Conservation (phyloP, 2,329 filamentous ascomycete species). For the Cercospora brassicicola region DNA sequence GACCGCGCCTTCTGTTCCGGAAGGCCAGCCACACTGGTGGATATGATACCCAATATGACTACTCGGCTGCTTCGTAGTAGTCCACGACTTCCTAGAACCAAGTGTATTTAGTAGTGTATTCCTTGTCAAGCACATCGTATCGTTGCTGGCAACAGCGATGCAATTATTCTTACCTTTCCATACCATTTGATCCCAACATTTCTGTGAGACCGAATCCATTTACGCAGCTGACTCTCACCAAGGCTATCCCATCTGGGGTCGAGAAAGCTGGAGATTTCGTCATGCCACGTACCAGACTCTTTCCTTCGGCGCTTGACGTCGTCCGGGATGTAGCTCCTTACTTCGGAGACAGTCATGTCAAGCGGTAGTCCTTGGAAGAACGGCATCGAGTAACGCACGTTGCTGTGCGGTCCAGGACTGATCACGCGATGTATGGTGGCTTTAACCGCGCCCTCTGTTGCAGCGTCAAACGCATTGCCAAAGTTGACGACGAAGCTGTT, state of each 20-base stretch:
- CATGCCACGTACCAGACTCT: slow-evolving; percentile 16
- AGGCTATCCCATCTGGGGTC: slow-evolving; percentile 40
- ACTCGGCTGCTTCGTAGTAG: slow-evolving; percentile 27
- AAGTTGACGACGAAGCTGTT: slow-evolving; percentile 60
- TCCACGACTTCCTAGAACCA: slow-evolving; percentile 28
- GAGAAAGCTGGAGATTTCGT: slow-evolving; percentile 30
- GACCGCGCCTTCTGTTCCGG: neutral
- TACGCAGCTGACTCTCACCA: slow-evolving; percentile 42
- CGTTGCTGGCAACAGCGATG: neutral
- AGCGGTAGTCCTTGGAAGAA: slow-evolving; percentile 44
- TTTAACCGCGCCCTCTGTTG: slow-evolving; percentile 55
- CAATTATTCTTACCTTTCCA: slow-evolving; percentile 26
- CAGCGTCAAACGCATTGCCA: slow-evolving; percentile 60
- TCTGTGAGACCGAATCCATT: slow-evolving; percentile 41
- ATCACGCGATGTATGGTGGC: slow-evolving; percentile 51
- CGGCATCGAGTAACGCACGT: slow-evolving; percentile 39
- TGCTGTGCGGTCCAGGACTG: slow-evolving; percentile 24
- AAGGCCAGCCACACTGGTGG: slow-evolving; percentile 8
- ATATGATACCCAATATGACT: neutral
- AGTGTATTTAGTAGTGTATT: neutral
- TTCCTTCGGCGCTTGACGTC: slow-evolving; percentile 28
- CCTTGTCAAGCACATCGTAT: neutral
- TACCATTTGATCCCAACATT: slow-evolving; percentile 43
- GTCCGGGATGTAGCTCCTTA: slow-evolving; percentile 36
- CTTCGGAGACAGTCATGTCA: slow-evolving; percentile 46